Evolutionary conservation across 2,329 filamentous ascomycete species (phyloP).

Genomic region (Botrytis deweyae): DNA sequence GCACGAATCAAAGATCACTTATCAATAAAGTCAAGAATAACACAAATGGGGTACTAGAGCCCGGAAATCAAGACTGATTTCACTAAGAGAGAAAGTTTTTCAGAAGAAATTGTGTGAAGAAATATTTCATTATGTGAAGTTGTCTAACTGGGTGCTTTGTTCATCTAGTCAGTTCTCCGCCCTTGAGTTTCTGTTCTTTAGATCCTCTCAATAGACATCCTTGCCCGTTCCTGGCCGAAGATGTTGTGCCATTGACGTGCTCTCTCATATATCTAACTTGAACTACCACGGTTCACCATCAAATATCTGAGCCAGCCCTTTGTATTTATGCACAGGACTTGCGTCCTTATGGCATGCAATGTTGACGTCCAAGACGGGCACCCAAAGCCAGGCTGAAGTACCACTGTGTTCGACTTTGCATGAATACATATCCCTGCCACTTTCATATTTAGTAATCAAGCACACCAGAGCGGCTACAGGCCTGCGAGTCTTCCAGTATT

Average conservation of each 20-base stretch:
- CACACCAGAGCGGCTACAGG: not conserved
- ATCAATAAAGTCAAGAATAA: not conserved
- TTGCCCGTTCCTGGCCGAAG: not conserved
- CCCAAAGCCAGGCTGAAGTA: not conserved
- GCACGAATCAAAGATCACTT: not conserved
- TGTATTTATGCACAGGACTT: not conserved
- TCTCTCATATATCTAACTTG: too few species aligned
- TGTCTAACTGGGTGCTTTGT: too few species aligned
- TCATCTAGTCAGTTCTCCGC: not conserved
- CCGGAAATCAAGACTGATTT: not conserved
- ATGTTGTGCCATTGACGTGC: too few species aligned
- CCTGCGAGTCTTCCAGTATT: not conserved
- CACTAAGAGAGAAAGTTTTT: not conserved
- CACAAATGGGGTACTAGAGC: not conserved
- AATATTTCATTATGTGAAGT: not conserved
- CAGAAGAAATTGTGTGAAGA: not conserved
- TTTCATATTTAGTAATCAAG: not conserved
- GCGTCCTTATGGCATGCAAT: not conserved
- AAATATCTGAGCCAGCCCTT: not conserved
- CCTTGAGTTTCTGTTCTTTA: rapidly evolving
- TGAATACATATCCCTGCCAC: rapidly evolving
- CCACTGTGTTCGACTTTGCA: not conserved
- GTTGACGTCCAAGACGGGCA: not conserved
- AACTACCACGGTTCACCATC: constrained; percentile 1
- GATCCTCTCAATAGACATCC: rapidly evolving